Percentiles rank a stretch among this genome's conserved stretches.
Evolutionary conservation across 257 asterid genomes (phyloP).

Genomic region (Capsicum baccatum): DNA sequence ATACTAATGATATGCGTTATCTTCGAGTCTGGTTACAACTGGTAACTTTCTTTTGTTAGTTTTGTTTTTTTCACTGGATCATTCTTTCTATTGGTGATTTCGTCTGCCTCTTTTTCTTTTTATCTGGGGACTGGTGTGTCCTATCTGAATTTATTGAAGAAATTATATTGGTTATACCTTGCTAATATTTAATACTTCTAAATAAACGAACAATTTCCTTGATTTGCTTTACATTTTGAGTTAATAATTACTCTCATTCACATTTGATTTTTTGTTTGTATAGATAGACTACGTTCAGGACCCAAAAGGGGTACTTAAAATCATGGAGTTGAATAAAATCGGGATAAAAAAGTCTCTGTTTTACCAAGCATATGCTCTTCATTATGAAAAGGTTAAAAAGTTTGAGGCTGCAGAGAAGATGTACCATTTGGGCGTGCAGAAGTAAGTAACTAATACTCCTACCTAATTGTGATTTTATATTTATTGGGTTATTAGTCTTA

Average conservation of each 20-base stretch:
- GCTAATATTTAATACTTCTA: not conserved
- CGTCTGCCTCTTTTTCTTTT: too few species aligned
- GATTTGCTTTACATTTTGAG: constrained; percentile 5
- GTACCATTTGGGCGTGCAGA: constrained; percentile 79
- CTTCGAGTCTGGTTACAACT: constrained; percentile 92
- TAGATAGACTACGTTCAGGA: constrained; percentile 94
- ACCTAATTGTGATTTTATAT: constrained; percentile 11
- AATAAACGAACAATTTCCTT: not conserved
- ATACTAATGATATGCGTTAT: constrained; percentile 84
- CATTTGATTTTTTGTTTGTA: constrained; percentile 26
- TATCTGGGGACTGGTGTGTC: not conserved
- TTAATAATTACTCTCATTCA: not conserved
- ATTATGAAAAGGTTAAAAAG: constrained; percentile 85
- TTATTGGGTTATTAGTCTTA: not conserved
- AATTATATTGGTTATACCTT: not conserved
- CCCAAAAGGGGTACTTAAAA: constrained; percentile 66
- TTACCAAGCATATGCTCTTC: constrained; percentile 91
- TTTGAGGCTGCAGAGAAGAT: constrained; percentile 83
- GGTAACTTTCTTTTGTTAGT: constrained; percentile 49
- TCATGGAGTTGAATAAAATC: constrained; percentile 72
- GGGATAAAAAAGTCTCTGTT: constrained; percentile 78
- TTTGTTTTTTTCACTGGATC: not conserved
- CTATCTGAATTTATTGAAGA: not conserved
- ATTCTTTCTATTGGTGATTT: not conserved
- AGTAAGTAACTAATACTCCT: constrained; percentile 52